Conservation (phyloP, 169 alveolate species). For the Eimeria brunetti region DNA sequence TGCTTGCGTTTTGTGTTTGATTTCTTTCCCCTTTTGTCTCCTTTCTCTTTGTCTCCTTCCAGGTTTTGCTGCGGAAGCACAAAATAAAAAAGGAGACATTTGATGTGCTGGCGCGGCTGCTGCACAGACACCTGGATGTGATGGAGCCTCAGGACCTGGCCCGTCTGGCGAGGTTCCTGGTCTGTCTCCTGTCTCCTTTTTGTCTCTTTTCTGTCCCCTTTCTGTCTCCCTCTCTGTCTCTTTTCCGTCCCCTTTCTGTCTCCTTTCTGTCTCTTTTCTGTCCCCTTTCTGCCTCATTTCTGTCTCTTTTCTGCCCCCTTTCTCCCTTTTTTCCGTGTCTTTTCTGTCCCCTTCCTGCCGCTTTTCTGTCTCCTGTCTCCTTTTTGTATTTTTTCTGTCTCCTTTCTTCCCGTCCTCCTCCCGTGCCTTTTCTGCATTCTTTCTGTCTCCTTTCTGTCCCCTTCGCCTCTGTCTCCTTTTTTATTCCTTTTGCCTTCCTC, state of each 20-base stretch:
- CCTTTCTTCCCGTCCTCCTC: neutral
- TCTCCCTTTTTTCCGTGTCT: neutral
- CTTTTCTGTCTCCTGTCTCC: neutral
- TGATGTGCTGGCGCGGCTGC: slow-evolving; percentile 84
- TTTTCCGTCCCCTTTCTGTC: neutral
- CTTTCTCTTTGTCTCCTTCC: neutral
- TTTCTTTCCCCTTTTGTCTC: neutral
- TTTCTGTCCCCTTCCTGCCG: neutral
- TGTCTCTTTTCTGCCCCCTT: neutral
- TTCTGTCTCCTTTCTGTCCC: neutral
- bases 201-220: neutral
- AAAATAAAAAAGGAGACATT: slow-evolving; percentile 41
- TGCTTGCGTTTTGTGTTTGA: too few species aligned
- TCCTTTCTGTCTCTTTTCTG: neutral
- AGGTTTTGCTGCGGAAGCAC: slow-evolving; percentile 8
- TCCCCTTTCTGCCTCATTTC: neutral
- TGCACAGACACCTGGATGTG: slow-evolving; percentile 84
- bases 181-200: slow-evolving; percentile 21
- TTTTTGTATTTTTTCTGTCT: neutral
- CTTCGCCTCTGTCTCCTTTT: neutral
- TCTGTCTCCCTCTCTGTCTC: neutral
- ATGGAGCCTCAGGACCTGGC: slow-evolving; percentile 89
- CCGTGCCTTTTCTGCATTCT: neutral
- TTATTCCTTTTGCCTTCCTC: neutral
- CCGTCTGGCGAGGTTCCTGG: slow-evolving; percentile 87